A percentile compares a stretch with the other conserved stretches of the same genome.
phyloP scores from a whole-genome alignment of 176 grass and related monocot species.

The Chloris gayana region DNA sequence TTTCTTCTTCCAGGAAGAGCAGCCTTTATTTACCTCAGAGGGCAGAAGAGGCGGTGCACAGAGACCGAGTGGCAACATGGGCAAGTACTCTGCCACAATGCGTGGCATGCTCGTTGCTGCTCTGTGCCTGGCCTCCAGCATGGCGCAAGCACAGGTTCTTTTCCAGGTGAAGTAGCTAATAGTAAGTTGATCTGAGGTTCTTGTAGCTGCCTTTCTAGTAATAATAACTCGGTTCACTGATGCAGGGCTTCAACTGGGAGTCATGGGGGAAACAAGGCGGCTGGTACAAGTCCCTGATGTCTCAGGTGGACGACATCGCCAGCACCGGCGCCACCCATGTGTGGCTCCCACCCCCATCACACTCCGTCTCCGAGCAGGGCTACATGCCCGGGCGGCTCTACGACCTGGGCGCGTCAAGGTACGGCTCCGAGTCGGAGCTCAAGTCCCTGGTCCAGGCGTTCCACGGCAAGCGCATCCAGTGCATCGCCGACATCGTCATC shows the following conservation, averaged over 20 bases:
- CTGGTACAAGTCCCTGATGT: conserved; percentile 67
- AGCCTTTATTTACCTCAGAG: too few relatives aligned
- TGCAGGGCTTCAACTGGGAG: conserved; percentile 82
- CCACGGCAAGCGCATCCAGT: conserved; percentile 52
- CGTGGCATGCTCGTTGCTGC: not conserved
- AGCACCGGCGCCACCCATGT: conserved; percentile 59
- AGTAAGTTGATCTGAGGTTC: too few relatives aligned
- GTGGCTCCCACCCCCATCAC: conserved; percentile 83
- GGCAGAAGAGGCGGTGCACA: too few relatives aligned
- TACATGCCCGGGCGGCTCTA: conserved; percentile 86
- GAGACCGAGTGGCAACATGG: not conserved
- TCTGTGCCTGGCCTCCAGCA: not conserved
- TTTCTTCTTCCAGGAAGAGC: too few relatives aligned
- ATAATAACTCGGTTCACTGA: too few relatives aligned
- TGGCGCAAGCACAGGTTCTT: conserved; percentile 6
- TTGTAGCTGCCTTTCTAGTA: too few relatives aligned
- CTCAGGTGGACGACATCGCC: conserved; percentile 54
- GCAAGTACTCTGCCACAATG: not conserved
- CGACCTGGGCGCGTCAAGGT: conserved; percentile 74
- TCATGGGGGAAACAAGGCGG: conserved; percentile 80
- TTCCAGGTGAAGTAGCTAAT: conserved; percentile 13
- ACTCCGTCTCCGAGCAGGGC: conserved; percentile 74
- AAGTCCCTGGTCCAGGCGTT: conserved; percentile 54
- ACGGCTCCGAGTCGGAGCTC: conserved; percentile 59
- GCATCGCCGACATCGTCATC: conserved; percentile 81